Evolutionary conservation across 345 rosid genomes (phyloP), one percentile per base, ranked within the genome.

Genomic region (Pugionium cornutum): DNA sequence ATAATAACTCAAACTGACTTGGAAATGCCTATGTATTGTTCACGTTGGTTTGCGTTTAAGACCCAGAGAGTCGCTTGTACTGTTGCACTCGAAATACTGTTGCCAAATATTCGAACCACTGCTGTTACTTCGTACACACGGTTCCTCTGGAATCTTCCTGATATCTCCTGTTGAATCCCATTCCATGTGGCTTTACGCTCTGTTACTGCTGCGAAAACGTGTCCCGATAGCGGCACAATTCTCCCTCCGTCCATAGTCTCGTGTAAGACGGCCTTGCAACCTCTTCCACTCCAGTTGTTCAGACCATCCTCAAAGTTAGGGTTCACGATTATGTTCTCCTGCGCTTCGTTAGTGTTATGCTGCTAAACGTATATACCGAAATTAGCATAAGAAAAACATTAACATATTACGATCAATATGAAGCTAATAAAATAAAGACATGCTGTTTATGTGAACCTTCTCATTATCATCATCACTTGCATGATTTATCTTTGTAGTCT

Each of bases 111-210:
- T 49, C 92, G 77, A 60, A 87, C 92, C 1, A 85, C 72, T 4
- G 98, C 85, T 53, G 80, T 75, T 25, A 83, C 85, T 49, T 80
- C 81, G 42, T 86, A 91, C 31, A 83, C 89, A 55, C 84, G 84
- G 62, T 85, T 83, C 62, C 92, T 77, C 57, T 81, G 82, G 27
- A 80, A 82, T 71, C 81, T 83, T 62, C 81, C 88, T 0, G 87
- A 87, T 73, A 92, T 86, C 68, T 89, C 96, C 76, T 92, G 95
- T 75, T 92, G 84, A 70, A 92, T 87, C 37, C 96, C 98, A 11
- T 92, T 89, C 96, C 96, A 92, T 72, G 72, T 78, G 75, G 70
- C 89, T 25, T 67, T 67, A 39, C 96, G 92, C 27, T 73, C 88
- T 5, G 92, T 85, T 41, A 92, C 84, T 36, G 85, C 65, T 31